These are phyloP conservation scores for Phytophthora fragariaefolia DNA, from an alignment of 352 stramenopile species.

Conservation along the genomic window DNA sequence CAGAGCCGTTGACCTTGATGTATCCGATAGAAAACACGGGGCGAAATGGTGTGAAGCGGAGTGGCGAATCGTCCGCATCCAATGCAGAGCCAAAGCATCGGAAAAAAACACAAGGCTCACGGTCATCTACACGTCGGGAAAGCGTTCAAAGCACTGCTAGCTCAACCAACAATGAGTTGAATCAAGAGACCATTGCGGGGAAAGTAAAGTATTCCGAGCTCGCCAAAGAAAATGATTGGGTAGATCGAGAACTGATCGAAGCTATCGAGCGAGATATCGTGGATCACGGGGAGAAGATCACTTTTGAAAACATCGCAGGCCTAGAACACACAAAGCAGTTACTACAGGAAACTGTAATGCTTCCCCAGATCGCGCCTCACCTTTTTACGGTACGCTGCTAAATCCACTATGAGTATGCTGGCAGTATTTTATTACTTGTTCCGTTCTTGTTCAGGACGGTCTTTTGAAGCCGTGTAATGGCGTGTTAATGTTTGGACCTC, in stretches of 20 bases:
- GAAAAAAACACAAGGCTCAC: constrained; percentile 18
- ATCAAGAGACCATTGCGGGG: constrained; percentile 44
- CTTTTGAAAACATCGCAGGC: constrained; percentile 80
- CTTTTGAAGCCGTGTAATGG: constrained; percentile 83
- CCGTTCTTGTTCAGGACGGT: constrained; percentile 53
- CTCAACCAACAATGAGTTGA: constrained; percentile 27
- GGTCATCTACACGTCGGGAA: constrained; percentile 31
- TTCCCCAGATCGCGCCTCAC: constrained; percentile 84
- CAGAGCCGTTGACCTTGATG: too few relatives aligned
- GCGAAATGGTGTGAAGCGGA: constrained; percentile 29
- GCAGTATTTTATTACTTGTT: not conserved
- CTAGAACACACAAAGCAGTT: constrained; percentile 86
- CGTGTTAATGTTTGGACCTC: constrained; percentile 88
- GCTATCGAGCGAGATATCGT: constrained; percentile 90
- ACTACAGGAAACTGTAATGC: constrained; percentile 85
- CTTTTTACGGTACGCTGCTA: constrained; percentile 65
- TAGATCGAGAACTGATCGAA: constrained; percentile 85
- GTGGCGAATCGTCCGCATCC: constrained; percentile 3
- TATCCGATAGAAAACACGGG: constrained; percentile 25
- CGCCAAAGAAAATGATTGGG: constrained; percentile 73
- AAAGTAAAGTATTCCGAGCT: constrained; percentile 85
- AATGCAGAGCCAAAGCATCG: constrained; percentile 23
- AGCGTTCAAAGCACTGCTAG: constrained; percentile 43
- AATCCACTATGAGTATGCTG: not conserved
- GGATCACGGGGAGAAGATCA: constrained; percentile 69